A percentile compares a stretch with the other conserved stretches of the same genome.
These are phyloP conservation scores for Dissophora globulifera DNA, from an alignment of 192 early-diverging fungal species.

Conservation along the genomic window DNA sequence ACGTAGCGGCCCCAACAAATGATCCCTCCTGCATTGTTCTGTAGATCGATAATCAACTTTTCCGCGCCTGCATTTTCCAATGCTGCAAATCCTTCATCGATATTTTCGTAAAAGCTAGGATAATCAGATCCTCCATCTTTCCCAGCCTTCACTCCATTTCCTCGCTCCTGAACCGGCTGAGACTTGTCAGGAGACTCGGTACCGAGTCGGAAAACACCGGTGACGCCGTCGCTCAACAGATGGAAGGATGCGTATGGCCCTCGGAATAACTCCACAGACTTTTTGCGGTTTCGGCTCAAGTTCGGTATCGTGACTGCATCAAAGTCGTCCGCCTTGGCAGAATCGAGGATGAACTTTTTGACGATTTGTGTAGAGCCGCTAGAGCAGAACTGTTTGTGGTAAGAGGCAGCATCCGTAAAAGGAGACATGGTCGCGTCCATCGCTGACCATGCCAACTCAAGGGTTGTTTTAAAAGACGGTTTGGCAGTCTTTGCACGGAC, in stretches of 20 bases:
- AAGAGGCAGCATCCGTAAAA: slow-evolving; percentile 15
- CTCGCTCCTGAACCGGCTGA: no score
- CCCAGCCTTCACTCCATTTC: no score
- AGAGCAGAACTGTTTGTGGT: slow-evolving; percentile 28
- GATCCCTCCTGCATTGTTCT: slow-evolving; percentile 46
- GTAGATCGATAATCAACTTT: slow-evolving; percentile 37
- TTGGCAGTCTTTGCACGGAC: no score
- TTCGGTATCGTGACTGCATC: background rate
- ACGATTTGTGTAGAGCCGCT: slow-evolving; percentile 20
- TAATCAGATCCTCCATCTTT: no score
- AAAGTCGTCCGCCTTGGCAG: slow-evolving; percentile 39
- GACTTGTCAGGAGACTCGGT: slow-evolving; percentile 38
- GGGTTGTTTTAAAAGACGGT: background rate
- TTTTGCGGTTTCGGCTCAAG: slow-evolving; percentile 4
- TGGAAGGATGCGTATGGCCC: slow-evolving; percentile 43
- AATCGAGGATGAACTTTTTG: slow-evolving; percentile 46
- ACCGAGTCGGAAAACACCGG: slow-evolving; percentile 36
- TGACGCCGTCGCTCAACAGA: slow-evolving; percentile 29
- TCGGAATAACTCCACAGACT: slow-evolving; percentile 23
- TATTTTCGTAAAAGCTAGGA: slow-evolving; percentile 34
- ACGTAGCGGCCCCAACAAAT: slow-evolving; percentile 53
- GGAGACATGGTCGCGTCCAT: slow-evolving; percentile 36
- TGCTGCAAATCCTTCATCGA: slow-evolving; percentile 32
- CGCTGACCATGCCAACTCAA: slow-evolving; percentile 32
- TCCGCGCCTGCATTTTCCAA: slow-evolving; percentile 29